Base-by-base conservation (phyloP, 1,284 basidiomycete species). In the Anthracocystis walkeri region DNA sequence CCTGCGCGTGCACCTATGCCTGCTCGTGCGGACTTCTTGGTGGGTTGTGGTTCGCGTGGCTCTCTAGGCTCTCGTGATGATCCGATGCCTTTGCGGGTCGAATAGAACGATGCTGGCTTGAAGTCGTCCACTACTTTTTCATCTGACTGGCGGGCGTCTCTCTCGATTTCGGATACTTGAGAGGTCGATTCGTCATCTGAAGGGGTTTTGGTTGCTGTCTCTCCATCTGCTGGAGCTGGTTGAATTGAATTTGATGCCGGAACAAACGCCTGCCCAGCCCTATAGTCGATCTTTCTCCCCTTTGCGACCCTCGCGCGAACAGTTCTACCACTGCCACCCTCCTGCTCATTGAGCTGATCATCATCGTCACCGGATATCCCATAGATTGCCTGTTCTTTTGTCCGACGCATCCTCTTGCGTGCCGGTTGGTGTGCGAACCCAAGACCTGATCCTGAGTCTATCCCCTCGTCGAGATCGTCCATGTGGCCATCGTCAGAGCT, bases 331-430 rank as follows among this genome's bases (percentile, higher is more conserved):
- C 31, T 35, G 0, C 64, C 59, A 29, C 55, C 61, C 20, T 70
- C 51, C n/a, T 50, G 25, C 21, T 67, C 67, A n/a, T 64, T 64
- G 61, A 33, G 21, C 5, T 48, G 46, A 48, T 48, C 27, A 20
- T 90, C 91, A 49, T 90, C 89, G 1, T 91, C 90, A 0, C 88
- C 93, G 86, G 94, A 95, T 0, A 94, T 87, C 4, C 94, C 94
- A 80, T 95, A 94, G 61, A 92, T 88, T 1, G 56, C 78, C 7
- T 73, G 58, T 0, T 67, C 67, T 18, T 77, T 74, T 1, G 68
- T 62, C 8, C 44, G 42, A 31, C 42, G 68, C 65, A 60, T 76
- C 55, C 40, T 64, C 56, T 48, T 75, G 31, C 55, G 66, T 53
- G 23, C 18, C 11, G 58, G 58, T 20, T 51, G 59, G 6, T n/a